phyloP scores from a whole-genome alignment of 768 basidiomycete genomes.

The Mycena haematopus region DNA sequence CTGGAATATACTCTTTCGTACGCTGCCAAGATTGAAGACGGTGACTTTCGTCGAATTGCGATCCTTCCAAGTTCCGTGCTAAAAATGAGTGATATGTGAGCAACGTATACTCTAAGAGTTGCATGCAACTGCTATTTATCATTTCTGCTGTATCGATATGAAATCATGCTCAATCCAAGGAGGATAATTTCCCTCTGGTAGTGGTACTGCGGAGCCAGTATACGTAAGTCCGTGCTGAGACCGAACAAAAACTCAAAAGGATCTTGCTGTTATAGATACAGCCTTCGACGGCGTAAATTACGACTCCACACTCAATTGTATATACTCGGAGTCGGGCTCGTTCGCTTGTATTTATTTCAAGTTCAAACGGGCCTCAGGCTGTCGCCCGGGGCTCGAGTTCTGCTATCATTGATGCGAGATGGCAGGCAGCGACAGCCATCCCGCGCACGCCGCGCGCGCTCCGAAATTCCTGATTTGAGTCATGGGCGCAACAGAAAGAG shows the following conservation, averaged over 20 bases:
- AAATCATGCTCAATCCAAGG: conserved; percentile 4
- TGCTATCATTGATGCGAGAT: conserved; percentile 15
- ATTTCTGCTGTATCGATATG: conserved; percentile 16
- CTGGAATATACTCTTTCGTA: not conserved
- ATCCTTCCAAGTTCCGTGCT: conserved; percentile 15
- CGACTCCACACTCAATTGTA: not conserved
- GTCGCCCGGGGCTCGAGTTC: too few relatives aligned
- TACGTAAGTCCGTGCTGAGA: not conserved
- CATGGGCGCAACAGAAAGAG: conserved; percentile 5
- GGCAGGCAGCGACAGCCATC: not conserved
- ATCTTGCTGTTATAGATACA: not conserved
- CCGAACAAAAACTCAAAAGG: not conserved
- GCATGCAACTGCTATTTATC: conserved; percentile 8
- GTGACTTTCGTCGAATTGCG: not conserved
- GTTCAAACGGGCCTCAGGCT: too few relatives aligned
- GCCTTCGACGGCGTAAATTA: too few relatives aligned
- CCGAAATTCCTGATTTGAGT: not conserved
- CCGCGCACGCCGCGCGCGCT: not conserved
- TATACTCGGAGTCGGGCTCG: too few relatives aligned
- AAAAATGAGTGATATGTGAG: not conserved
- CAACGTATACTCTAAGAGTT: not conserved
- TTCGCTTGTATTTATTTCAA: too few relatives aligned
- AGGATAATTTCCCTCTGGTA: not conserved
- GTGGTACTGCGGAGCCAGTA: not conserved
- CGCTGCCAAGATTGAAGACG: not conserved